Percentiles rank a stretch among this genome's conserved stretches.
These are phyloP conservation scores for Halophytophthora polymorphica DNA, from an alignment of 352 stramenopile species.

Conservation along the genomic window DNA sequence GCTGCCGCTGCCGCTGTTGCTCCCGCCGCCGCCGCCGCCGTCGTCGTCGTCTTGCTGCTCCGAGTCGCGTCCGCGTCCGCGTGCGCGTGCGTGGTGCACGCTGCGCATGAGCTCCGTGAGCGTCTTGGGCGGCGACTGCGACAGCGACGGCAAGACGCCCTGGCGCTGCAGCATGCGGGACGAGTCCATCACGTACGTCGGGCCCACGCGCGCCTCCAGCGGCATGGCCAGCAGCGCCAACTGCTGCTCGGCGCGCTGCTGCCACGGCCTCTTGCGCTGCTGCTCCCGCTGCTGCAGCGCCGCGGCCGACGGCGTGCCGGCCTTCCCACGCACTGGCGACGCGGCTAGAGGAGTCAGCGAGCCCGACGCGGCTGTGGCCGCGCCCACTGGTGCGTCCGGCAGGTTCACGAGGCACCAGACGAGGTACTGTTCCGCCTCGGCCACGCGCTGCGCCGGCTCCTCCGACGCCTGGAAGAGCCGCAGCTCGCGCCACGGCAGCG, in stretches of 20 bases:
- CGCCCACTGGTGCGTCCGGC: slow-evolving; percentile 7
- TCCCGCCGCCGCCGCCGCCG: slow-evolving; percentile 12
- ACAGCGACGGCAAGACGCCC: slow-evolving; percentile 53
- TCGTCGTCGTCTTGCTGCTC: slow-evolving; percentile 6
- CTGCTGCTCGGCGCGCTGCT: slow-evolving; percentile 64
- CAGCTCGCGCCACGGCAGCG: slow-evolving; percentile 23
- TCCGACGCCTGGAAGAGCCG: slow-evolving; percentile 14
- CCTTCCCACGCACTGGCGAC: slow-evolving; percentile 5
- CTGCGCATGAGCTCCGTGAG: slow-evolving; percentile 56
- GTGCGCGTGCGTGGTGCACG: slow-evolving; percentile 26
- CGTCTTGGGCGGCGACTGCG: slow-evolving; percentile 57
- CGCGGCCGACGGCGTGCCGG: slow-evolving; percentile 10
- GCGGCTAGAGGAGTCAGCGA: neutral
- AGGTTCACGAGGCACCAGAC: slow-evolving; percentile 62
- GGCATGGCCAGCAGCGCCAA: slow-evolving; percentile 68
- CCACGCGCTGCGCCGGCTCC: slow-evolving; percentile 39
- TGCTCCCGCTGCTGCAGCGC: slow-evolving; percentile 16
- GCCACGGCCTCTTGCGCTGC: slow-evolving; percentile 39
- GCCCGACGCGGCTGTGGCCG: neutral
- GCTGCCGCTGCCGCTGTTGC: slow-evolving; percentile 14
- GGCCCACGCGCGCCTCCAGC: slow-evolving; percentile 45
- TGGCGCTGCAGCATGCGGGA: slow-evolving; percentile 77
- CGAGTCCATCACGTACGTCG: slow-evolving; percentile 64
- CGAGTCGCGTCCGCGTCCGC: slow-evolving; percentile 8
- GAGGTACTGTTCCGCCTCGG: slow-evolving; percentile 58